A percentile compares a stretch with the other conserved stretches of the same genome.
phyloP scores from a whole-genome alignment of 768 basidiomycete genomes.

The Phylloporus sp. region DNA sequence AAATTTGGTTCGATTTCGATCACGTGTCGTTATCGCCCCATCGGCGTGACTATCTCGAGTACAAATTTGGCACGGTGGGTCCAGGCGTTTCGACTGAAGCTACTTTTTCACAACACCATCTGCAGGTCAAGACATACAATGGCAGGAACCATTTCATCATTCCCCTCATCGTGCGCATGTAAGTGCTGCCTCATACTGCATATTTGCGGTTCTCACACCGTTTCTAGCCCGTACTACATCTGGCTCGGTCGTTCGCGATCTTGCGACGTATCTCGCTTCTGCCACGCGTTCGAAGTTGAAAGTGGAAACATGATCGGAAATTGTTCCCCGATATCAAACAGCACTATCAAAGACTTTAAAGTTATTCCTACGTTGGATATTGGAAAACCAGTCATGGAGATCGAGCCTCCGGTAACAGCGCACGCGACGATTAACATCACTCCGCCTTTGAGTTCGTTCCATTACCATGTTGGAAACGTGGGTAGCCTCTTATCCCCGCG shows the following conservation, averaged over 20 bases:
- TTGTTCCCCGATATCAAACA: constrained; percentile 39
- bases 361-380: constrained; percentile 40
- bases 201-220: not conserved
- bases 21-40: constrained; percentile 53
- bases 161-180: constrained; percentile 66
- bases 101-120: not conserved
- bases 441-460: constrained; percentile 57
- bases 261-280: constrained; percentile 52
- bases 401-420: constrained; percentile 10
- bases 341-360: constrained; percentile 34
- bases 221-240: constrained; percentile 61
- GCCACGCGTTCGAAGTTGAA: constrained; percentile 60
- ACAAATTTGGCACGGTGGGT: constrained; percentile 68
- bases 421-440: constrained; percentile 45
- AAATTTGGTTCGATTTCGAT: constrained; percentile 64
- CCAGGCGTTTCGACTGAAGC: not conserved
- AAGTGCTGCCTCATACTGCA: constrained; percentile 15
- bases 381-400: constrained; percentile 35
- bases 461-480: constrained; percentile 55
- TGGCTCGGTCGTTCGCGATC: constrained; percentile 68
- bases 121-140: constrained; percentile 61
- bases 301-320: constrained; percentile 57
- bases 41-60: constrained; percentile 70
- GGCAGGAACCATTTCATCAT: constrained; percentile 67
- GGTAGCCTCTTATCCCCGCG: not conserved